phyloP scores from a whole-genome alignment of 2,329 filamentous ascomycete species.

The Annulohypoxylon truncatum region DNA sequence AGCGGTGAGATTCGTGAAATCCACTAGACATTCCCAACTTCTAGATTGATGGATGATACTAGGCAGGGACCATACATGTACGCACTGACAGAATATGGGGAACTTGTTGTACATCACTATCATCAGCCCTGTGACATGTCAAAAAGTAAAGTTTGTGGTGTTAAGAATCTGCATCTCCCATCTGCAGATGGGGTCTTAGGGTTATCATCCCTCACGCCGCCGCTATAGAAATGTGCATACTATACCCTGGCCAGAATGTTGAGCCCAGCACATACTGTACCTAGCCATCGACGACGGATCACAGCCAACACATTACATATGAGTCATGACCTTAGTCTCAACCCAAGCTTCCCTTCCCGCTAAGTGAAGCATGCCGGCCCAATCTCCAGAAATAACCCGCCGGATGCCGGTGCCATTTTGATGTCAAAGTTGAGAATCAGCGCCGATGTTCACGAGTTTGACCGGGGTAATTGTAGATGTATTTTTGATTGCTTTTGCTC shows the following conservation, averaged over 20 bases:
- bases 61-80: constrained; percentile 24
- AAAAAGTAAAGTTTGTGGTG: constrained; percentile 14
- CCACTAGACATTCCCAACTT: constrained; percentile 20
- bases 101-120: constrained; percentile 27
- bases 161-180: constrained; percentile 19
- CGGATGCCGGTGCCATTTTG: constrained; percentile 11
- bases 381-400: constrained; percentile 23
- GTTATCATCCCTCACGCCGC: constrained; percentile 15
- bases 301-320: constrained; percentile 33
- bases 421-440: background rate
- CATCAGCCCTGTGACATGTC: constrained; percentile 35
- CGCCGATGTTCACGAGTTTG: constrained; percentile 13
- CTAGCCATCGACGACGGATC: constrained; percentile 11
- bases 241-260: constrained; percentile 14
- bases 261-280: constrained; percentile 8
- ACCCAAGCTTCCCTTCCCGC: constrained; percentile 20
- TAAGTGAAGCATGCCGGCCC: constrained; percentile 30
- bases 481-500: background rate
- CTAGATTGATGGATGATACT: constrained; percentile 19
- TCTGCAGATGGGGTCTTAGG: constrained; percentile 23
- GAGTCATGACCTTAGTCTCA: constrained; percentile 33
- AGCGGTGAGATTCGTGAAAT: constrained; percentile 27
- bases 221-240: constrained; percentile 8
- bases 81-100: constrained; percentile 32
- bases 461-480: constrained; percentile 1